These are phyloP conservation scores for Geosmithia flava DNA, from an alignment of 2,329 filamentous ascomycete genomes.

Conservation along the genomic window DNA sequence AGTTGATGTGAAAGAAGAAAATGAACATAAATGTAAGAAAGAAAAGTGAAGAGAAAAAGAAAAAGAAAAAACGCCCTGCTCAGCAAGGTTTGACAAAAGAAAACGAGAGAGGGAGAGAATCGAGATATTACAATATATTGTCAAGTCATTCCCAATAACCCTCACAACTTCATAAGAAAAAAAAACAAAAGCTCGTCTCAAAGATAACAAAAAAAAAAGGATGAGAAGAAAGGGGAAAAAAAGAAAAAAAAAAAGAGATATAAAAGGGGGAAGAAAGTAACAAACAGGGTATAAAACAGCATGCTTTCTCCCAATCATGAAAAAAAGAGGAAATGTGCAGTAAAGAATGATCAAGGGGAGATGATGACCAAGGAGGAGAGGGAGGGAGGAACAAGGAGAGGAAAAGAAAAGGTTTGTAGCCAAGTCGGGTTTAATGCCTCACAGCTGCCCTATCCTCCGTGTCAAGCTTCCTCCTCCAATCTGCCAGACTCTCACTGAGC, in stretches of 20 bases:
- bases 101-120: background rate
- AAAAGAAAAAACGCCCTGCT: conserved; percentile 2
- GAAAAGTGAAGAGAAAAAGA: background rate
- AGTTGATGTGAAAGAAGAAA: background rate
- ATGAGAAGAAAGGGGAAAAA: background rate
- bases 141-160: too few relatives aligned
- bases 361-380: too few relatives aligned
- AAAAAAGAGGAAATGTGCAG: too few relatives aligned
- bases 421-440: background rate
- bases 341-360: too few relatives aligned
- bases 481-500: conserved; percentile 60
- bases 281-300: too few relatives aligned
- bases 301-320: too few relatives aligned
- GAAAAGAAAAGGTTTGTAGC: background rate
- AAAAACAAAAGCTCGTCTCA: background rate
- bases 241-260: background rate
- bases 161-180: background rate
- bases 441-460: conserved; percentile 19
- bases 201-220: background rate
- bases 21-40: background rate
- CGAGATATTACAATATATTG: too few relatives aligned
- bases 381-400: too few relatives aligned
- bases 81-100: conserved; percentile 2
- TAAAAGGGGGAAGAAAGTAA: background rate
- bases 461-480: conserved; percentile 72